Conservation (phyloP, 192 early-diverging fungal species). For the Backusella westeae region DNA sequence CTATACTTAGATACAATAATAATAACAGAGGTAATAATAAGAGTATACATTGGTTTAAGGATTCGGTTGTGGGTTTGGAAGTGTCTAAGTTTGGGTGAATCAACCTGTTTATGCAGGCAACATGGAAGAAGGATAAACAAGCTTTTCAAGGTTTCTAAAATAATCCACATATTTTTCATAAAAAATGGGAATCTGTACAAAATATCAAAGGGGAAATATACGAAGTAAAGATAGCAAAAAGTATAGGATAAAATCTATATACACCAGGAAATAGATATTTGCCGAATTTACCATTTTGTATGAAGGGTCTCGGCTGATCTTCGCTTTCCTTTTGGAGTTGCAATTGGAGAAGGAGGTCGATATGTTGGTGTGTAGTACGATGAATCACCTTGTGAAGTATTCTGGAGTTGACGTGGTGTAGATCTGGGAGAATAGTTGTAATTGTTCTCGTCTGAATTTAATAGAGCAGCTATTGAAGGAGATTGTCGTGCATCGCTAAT, state of each 20-base stretch:
- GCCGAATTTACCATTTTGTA: not conserved
- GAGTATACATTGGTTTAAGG: not conserved
- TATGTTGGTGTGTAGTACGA: constrained; percentile 2
- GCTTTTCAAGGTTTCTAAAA: constrained; percentile 4
- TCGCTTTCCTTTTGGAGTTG: constrained; percentile 24
- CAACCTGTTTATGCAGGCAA: not conserved
- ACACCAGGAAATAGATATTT: constrained; percentile 5
- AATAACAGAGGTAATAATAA: not conserved
- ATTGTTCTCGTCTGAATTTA: constrained; percentile 2
- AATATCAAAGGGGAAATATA: constrained; percentile 5
- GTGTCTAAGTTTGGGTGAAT: not conserved
- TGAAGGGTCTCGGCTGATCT: constrained; percentile 1
- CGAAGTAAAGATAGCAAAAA: not conserved
- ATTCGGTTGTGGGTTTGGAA: not conserved
- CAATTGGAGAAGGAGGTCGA: constrained; percentile 26
- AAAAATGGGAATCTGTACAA: not conserved
- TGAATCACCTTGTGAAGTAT: not conserved
- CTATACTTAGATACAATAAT: not conserved
- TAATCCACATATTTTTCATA: constrained; percentile 4
- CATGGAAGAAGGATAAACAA: not conserved
- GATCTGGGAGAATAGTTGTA: constrained; percentile 2
- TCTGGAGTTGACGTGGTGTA: not conserved
- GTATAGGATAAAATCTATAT: constrained; percentile 3
- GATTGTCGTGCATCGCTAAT: constrained; percentile 28
- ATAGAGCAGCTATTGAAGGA: constrained; percentile 31